Base-by-base conservation (phyloP, 2,329 filamentous ascomycete genomes). In the Fusarium sp. region DNA sequence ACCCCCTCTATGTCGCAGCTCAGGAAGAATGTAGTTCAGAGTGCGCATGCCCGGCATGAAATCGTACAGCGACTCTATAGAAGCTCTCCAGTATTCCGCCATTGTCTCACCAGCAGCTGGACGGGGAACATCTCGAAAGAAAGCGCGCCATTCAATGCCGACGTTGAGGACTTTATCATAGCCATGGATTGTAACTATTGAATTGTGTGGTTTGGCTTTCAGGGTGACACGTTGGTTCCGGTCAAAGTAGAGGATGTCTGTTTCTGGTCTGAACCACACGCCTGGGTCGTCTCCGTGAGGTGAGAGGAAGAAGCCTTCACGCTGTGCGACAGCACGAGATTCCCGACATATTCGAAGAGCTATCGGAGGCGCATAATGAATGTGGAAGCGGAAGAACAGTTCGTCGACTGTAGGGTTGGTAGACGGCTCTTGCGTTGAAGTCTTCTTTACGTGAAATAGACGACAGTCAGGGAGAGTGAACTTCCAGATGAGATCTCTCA, bases 231-330 rank as follows among this genome's bases (percentile, higher is more conserved):
- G 69, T 25, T 77, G 75, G 32, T 78, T 78, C 49, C 78, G 75
- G 47, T 79, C 77, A 30, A 81, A 72, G 47, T 81, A 80, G 19
- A 82, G 68, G 19, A 81, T 65, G 56, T 81, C 77, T 1, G 66
- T 64, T 25, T 74, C 59, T 4, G 76, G 72, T 21, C 72, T 79
- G 59, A 81, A 80, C 77, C 76, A 80, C 7, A 67, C 53, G 3
- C 76, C 75, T 12, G 75, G 64, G 30, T 60, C 38, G 5, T 60
- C 25, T 21, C 43, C 59, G 18, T 50, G 53, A 3, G 63, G 46
- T 7, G 73, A 70, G 21, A 81, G 56, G 56, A 79, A 77, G 72
- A 78, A 78, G 19, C 79, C 78, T 12, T 70, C 67, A 19, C 72
- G 75, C 18, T 77, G 68, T 3, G 79, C 79, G 10, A 76, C 64